phyloP scores from a whole-genome alignment of 192 early-diverging fungal species.

The Linnemannia schmuckeri region DNA sequence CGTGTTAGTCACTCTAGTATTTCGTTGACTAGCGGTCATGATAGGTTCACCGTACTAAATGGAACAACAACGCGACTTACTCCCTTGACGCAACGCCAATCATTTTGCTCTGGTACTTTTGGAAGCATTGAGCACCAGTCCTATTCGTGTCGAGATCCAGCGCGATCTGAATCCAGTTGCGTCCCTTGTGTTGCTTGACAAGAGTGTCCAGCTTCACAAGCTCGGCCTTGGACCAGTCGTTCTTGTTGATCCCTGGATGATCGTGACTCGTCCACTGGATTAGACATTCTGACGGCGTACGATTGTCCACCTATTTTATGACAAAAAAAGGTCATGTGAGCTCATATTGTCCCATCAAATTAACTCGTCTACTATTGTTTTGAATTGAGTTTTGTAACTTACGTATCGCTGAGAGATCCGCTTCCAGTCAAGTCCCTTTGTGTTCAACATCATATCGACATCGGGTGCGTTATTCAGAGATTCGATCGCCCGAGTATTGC shows the following conservation, averaged over 20 bases:
- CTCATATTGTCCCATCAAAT: neutral
- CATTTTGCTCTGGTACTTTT: conserved; percentile 69
- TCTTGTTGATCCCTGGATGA: conserved; percentile 83
- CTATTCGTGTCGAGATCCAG: conserved; percentile 72
- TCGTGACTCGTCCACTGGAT: conserved; percentile 86
- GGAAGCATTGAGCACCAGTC: conserved; percentile 82
- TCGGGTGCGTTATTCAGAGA: conserved; percentile 20
- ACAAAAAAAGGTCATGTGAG: neutral
- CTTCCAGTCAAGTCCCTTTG: conserved; percentile 43
- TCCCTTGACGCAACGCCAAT: conserved; percentile 29
- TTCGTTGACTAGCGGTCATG: neutral
- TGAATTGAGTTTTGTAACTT: neutral
- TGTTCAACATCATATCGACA: conserved; percentile 41
- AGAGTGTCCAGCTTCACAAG: conserved; percentile 58
- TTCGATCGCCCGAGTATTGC: neutral
- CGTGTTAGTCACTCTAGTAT: neutral
- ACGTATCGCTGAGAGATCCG: conserved; percentile 47
- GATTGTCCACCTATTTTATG: conserved; percentile 66
- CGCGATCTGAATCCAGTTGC: conserved; percentile 79
- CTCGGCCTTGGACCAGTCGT: conserved; percentile 75
- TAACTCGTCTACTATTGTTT: neutral
- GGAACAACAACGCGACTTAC: conserved; percentile 12
- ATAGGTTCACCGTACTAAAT: neutral
- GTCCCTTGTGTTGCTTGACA: conserved; percentile 59
- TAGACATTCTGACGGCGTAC: conserved; percentile 76